A percentile compares a stretch with the other conserved stretches of the same genome.
Evolutionary conservation across 495 filamentous ascomycete genomes (phyloP).

Genomic region (Annulohypoxylon nitens): DNA sequence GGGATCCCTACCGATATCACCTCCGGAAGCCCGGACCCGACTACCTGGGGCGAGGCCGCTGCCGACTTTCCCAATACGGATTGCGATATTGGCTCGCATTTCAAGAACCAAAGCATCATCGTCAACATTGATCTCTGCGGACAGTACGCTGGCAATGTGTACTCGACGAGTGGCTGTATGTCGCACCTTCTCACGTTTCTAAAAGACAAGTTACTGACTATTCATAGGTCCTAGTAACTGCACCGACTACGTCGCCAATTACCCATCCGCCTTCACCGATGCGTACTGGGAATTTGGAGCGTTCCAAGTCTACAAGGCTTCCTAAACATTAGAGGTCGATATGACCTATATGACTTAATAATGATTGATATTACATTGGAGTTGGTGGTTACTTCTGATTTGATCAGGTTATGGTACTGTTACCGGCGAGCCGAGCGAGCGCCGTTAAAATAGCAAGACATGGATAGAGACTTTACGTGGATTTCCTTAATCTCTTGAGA

Average conservation of each 20-base stretch:
- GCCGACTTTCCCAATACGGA: slow-evolving; percentile 68
- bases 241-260: slow-evolving; percentile 71
- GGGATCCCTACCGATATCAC: slow-evolving; percentile 67
- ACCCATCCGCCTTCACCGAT: slow-evolving; percentile 69
- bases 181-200: slow-evolving; percentile 27
- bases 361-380: slow-evolving; percentile 34
- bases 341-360: slow-evolving; percentile 6
- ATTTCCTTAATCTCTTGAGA: slow-evolving; percentile 11
- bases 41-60: slow-evolving; percentile 68
- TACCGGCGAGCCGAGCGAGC: slow-evolving; percentile 9
- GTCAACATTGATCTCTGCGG: slow-evolving; percentile 79
- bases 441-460: neutral
- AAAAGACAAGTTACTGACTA: slow-evolving; percentile 46
- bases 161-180: slow-evolving; percentile 61
- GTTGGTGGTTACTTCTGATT: slow-evolving; percentile 28
- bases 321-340: slow-evolving; percentile 6
- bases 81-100: slow-evolving; percentile 72
- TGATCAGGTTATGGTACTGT: slow-evolving; percentile 5
- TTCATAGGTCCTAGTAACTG: slow-evolving; percentile 64
- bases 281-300: slow-evolving; percentile 77
- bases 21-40: slow-evolving; percentile 66
- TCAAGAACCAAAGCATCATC: slow-evolving; percentile 74
- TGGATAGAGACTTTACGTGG: slow-evolving; percentile 14
- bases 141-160: slow-evolving; percentile 68
- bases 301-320: slow-evolving; percentile 70